phyloP scores from a whole-genome alignment of 768 basidiomycete genomes.

The Pleurotus djamor region DNA sequence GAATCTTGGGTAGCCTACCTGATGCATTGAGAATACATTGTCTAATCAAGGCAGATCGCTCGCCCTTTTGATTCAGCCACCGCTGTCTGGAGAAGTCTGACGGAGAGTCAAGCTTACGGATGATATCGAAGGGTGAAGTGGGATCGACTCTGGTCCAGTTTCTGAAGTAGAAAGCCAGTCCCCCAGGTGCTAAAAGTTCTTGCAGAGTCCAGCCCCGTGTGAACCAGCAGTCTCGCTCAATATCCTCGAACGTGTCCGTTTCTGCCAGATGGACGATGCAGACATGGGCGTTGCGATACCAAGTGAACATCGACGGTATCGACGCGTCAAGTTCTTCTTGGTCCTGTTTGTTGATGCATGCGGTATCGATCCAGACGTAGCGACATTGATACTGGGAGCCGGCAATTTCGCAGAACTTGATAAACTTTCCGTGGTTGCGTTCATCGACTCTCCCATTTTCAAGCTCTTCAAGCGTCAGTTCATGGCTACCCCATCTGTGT shows the following conservation, averaged over 20 bases:
- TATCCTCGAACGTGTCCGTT: not conserved
- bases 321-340: not conserved
- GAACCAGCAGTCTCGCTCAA: not conserved
- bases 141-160: not conserved
- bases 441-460: not conserved
- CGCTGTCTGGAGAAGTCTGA: no score
- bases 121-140: no score
- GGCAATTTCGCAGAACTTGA: not conserved
- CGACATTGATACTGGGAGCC: not conserved
- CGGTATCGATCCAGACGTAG: not conserved
- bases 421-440: not conserved
- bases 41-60: no score
- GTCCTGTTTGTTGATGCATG: not conserved
- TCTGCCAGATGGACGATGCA: not conserved
- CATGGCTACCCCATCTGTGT: not conserved
- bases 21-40: no score
- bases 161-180: not conserved
- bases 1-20: not conserved
- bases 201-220: not conserved
- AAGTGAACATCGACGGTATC: not conserved
- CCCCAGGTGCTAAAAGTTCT: not conserved
- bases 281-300: not conserved
- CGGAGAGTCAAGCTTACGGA: not conserved
- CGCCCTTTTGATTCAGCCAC: no score
- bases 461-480: not conserved